Percentiles rank a stretch among this genome's conserved stretches.
Evolutionary conservation across 345 rosid genomes (phyloP).

Genomic region (Populus simonii): DNA sequence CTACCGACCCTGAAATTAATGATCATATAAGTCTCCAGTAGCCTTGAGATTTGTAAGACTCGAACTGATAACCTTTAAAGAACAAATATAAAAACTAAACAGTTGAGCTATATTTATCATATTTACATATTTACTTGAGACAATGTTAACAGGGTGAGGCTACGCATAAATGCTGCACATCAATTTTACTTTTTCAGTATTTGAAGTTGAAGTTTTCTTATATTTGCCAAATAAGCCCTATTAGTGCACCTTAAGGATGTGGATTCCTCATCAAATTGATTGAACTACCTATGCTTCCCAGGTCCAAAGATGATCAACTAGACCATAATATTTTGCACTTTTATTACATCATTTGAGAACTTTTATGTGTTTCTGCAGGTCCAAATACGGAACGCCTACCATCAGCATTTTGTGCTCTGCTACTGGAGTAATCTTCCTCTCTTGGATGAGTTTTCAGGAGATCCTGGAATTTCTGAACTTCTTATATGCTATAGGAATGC

Average conservation of each 20-base stretch:
- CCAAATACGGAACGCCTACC: constrained; percentile 87
- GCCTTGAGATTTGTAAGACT: rapidly evolving
- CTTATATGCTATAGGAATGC: constrained; percentile 86
- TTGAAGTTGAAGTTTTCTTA: not conserved
- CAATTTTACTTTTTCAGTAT: not conserved
- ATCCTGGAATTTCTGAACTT: constrained; percentile 89
- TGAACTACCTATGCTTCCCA: not conserved
- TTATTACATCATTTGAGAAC: not conserved
- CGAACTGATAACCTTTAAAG: rapidly evolving
- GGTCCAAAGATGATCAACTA: not conserved
- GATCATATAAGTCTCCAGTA: too few relatives aligned
- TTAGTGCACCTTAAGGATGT: not conserved
- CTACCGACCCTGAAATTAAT: rapidly evolving
- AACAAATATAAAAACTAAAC: rapidly evolving
- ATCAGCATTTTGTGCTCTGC: constrained; percentile 82
- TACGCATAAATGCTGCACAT: not conserved
- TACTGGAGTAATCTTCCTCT: constrained; percentile 76
- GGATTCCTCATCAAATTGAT: not conserved
- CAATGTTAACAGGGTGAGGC: not conserved
- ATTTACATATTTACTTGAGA: not conserved
- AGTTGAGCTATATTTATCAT: too few relatives aligned
- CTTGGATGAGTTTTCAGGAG: constrained; percentile 94
- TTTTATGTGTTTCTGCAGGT: constrained; percentile 37
- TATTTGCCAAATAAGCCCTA: not conserved
- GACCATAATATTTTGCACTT: not conserved